Evolutionary conservation across 257 asterid genomes (phyloP).

Genomic region (Cruciata laevipes): DNA sequence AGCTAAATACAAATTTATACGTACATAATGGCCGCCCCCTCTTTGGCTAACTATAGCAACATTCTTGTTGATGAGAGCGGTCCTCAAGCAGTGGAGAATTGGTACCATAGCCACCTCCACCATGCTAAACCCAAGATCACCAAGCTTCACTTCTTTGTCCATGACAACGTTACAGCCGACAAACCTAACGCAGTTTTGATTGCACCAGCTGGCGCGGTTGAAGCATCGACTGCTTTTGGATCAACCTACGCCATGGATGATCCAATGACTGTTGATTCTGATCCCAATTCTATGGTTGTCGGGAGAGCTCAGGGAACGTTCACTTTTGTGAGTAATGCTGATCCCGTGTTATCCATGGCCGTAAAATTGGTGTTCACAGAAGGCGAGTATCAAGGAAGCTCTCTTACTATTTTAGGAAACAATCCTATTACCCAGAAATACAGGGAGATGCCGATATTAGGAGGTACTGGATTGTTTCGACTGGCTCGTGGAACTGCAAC

Average conservation of each 20-base stretch:
- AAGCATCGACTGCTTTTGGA: not conserved
- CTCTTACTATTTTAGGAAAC: not conserved
- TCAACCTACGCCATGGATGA: not conserved
- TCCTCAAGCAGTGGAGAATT: not conserved
- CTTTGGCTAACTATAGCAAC: not conserved
- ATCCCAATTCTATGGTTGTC: not conserved
- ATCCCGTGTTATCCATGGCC: not conserved
- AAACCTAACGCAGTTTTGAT: not conserved
- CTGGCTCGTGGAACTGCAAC: not conserved
- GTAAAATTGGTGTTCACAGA: not conserved
- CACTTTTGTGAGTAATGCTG: not conserved
- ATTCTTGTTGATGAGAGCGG: not conserved
- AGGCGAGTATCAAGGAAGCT: not conserved
- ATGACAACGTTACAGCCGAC: not conserved
- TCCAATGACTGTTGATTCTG: not conserved
- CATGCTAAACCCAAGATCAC: not conserved
- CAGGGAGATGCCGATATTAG: not conserved
- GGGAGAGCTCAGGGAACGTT: not conserved
- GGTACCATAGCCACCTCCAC: not conserved
- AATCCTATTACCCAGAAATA: not conserved
- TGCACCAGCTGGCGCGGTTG: not conserved
- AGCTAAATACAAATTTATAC: no score
- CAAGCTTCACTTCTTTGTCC: conserved; percentile 1
- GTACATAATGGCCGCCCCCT: not conserved
- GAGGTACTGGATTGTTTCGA: not conserved